A percentile compares a stretch with the other conserved stretches of the same genome.
Conservation (phyloP, 2,329 filamentous ascomycete genomes). For the Fusarium sp. region DNA sequence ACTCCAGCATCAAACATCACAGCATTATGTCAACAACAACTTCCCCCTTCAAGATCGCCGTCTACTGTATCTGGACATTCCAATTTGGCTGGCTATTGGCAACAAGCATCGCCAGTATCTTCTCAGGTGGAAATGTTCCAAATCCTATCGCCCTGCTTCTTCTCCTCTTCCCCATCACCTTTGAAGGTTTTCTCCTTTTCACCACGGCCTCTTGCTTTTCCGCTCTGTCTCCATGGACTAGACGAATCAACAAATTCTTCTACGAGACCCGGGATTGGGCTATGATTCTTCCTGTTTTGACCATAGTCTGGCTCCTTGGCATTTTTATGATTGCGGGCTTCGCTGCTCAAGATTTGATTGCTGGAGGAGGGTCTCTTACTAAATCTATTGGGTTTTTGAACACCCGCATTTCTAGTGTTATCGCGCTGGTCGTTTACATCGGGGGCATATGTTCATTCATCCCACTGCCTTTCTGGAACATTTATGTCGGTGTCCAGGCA, state of each 20-base stretch:
- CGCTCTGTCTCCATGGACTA: not conserved
- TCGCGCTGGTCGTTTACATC: slow-evolving; percentile 14
- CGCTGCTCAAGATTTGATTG: slow-evolving; percentile 21
- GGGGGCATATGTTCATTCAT: slow-evolving; percentile 9
- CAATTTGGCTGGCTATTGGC: slow-evolving; percentile 19
- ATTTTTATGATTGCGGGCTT: slow-evolving; percentile 8
- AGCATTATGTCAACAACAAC: slow-evolving; percentile 14
- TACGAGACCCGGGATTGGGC: slow-evolving; percentile 37
- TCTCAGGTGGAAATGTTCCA: not conserved
- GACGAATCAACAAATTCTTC: slow-evolving; percentile 29
- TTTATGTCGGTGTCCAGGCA: slow-evolving; percentile 30
- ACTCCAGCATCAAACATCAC: not conserved
- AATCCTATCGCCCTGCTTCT: not conserved
- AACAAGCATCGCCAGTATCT: not conserved
- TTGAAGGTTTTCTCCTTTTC: slow-evolving; percentile 44
- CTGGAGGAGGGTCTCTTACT: slow-evolving; percentile 2
- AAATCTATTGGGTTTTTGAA: slow-evolving; percentile 9
- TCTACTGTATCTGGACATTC: slow-evolving; percentile 28
- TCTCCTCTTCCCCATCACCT: slow-evolving; percentile 17
- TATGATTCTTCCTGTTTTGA: slow-evolving; percentile 35
- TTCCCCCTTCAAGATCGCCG: slow-evolving; percentile 1
- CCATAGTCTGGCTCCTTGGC: slow-evolving; percentile 30
- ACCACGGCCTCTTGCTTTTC: slow-evolving; percentile 39
- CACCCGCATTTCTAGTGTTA: not conserved
- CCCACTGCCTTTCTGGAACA: slow-evolving; percentile 30